These are phyloP conservation scores for Phytophthora agathidicida DNA, from an alignment of 352 stramenopile species.

Conservation along the genomic window DNA sequence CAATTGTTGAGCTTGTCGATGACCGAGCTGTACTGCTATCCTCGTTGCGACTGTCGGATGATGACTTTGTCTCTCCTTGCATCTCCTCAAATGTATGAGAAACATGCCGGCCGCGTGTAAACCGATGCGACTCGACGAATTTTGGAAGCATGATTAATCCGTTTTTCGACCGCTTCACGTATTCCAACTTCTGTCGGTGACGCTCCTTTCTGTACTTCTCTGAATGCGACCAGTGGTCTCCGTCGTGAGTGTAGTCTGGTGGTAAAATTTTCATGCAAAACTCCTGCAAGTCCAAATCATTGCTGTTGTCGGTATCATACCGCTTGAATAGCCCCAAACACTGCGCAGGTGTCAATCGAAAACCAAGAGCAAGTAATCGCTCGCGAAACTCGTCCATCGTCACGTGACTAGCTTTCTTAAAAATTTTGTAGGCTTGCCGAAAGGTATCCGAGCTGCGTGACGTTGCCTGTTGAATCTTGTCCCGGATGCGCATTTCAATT, in stretches of 20 bases:
- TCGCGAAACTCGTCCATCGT: slow-evolving; percentile 80
- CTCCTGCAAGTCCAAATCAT: slow-evolving; percentile 83
- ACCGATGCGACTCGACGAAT: slow-evolving; percentile 62
- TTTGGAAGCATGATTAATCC: slow-evolving; percentile 65
- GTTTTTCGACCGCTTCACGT: slow-evolving; percentile 69
- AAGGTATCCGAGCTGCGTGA: slow-evolving; percentile 84
- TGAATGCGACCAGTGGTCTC: slow-evolving; percentile 77
- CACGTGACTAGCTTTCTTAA: slow-evolving; percentile 78
- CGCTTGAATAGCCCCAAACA: slow-evolving; percentile 67
- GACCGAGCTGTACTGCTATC: slow-evolving; percentile 12
- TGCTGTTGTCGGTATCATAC: slow-evolving; percentile 81
- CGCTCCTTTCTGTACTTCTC: slow-evolving; percentile 61
- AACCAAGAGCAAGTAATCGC: slow-evolving; percentile 69
- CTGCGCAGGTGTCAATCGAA: slow-evolving; percentile 69
- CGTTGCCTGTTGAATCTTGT: slow-evolving; percentile 82
- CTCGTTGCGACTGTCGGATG: slow-evolving; percentile 1
- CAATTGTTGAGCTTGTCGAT: slow-evolving; percentile 17
- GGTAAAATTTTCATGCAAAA: slow-evolving; percentile 82
- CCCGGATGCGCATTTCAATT: slow-evolving; percentile 79
- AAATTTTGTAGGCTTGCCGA: slow-evolving; percentile 81
- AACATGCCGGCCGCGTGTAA: slow-evolving; percentile 54
- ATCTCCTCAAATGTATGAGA: slow-evolving; percentile 51
- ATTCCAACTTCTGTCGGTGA: slow-evolving; percentile 56
- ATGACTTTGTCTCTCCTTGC: slow-evolving; percentile 24
- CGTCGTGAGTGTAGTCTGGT: slow-evolving; percentile 80